phyloP scores from a whole-genome alignment of 192 early-diverging fungal species.

The Coemansia sp. region DNA sequence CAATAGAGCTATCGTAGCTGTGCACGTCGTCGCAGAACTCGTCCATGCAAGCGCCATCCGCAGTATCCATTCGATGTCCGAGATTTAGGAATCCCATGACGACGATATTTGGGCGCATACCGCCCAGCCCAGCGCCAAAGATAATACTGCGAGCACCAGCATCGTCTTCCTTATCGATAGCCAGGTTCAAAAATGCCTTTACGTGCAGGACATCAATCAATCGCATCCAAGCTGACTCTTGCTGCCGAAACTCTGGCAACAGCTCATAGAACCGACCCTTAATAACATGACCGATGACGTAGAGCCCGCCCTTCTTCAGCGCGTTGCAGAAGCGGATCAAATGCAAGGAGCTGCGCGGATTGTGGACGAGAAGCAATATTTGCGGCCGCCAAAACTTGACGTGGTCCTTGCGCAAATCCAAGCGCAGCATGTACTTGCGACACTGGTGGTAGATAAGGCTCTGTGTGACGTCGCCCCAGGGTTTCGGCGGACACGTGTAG shows the following conservation, averaged over 20 bases:
- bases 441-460: slow-evolving; percentile 72
- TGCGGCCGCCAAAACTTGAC: slow-evolving; percentile 75
- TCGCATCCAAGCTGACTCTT: slow-evolving; percentile 60
- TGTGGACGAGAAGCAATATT: slow-evolving; percentile 63
- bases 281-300: slow-evolving; percentile 64
- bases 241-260: slow-evolving; percentile 52
- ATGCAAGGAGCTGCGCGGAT: slow-evolving; percentile 56
- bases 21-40: not conserved
- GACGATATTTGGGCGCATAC: slow-evolving; percentile 68
- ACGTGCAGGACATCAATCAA: slow-evolving; percentile 59
- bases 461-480: slow-evolving; percentile 71
- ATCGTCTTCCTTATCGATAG: slow-evolving; percentile 51
- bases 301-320: slow-evolving; percentile 70
- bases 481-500: slow-evolving; percentile 64
- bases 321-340: slow-evolving; percentile 68
- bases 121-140: slow-evolving; percentile 65
- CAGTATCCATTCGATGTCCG: not conserved
- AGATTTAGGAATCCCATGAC: slow-evolving; percentile 61
- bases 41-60: not conserved
- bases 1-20: not conserved
- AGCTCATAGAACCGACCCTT: slow-evolving; percentile 55
- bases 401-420: slow-evolving; percentile 64
- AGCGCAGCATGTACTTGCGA: slow-evolving; percentile 64
- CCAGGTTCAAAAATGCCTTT: slow-evolving; percentile 66
- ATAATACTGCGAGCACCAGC: slow-evolving; percentile 58